Evolutionary conservation across 495 filamentous ascomycete genomes (phyloP), one percentile per base, ranked within the genome.

Genomic region (Penicillium egyptiacum): DNA sequence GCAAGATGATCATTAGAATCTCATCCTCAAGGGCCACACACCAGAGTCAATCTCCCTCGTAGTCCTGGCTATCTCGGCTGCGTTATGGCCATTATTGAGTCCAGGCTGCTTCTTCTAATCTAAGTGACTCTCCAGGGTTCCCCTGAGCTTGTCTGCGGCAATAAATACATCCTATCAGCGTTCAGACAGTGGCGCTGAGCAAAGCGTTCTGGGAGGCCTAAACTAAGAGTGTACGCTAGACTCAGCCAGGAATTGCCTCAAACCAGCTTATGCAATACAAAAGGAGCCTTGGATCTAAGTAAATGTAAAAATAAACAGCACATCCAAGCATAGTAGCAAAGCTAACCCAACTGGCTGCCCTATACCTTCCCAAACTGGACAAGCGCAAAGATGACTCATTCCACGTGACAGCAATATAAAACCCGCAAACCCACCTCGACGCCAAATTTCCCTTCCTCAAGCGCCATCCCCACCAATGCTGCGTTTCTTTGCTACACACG

Each of bases 401-500:
- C 44, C 56, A 60, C 53, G 43, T 50, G 33, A 49, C 48, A 30
- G 30, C 39, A 25, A 25, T 56, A 39, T 42, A 59, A 56, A 51
- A 64, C 45, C 55, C 25, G 33, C 43, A 43, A 53, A 50, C 53
- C 37, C 43, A 57, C 37, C 49, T 55, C 54, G 55, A 50, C 48
- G 68, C 60, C 61, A 63, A 72, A 75, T 68, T 69, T 69, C 74
- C 61, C 58, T 72, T 76, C 77, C 59, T 72, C 80, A 91, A 90
- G 88, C 85, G 86, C 87, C 90, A 84, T 87, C 93, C 90, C 87
- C 86, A 82, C 85, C 91, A 96, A 91, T 83, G 91, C 92, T 90
- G 91, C 91, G 90, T 94, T 96, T 98, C 92, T 95, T 94, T 96
- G 92, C 91, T 84, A 92, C 93, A 91, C 79, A 96, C 88, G 83